A percentile compares a stretch with the other conserved stretches of the same genome.
phyloP scores from a whole-genome alignment of 441 rosid species.

The Syzygium malaccense region DNA sequence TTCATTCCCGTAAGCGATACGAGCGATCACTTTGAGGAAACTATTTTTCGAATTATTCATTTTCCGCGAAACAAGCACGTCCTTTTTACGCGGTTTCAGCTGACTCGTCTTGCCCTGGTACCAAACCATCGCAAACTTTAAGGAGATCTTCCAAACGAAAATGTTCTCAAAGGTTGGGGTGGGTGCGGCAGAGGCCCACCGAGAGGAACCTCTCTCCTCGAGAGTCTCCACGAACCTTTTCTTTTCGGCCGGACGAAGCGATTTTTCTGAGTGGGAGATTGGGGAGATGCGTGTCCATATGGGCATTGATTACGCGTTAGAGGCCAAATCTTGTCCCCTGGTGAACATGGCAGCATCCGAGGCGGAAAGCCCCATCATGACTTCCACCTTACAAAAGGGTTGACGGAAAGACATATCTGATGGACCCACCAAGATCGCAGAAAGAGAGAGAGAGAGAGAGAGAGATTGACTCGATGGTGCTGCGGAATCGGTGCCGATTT shows the following conservation, averaged over 20 bases:
- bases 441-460: not conserved
- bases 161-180: not conserved
- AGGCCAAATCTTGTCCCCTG: not conserved
- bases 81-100: not conserved
- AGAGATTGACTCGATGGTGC: not conserved
- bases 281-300: not conserved
- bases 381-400: not conserved
- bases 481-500: not conserved
- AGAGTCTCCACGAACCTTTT: not conserved
- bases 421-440: not conserved
- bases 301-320: not conserved
- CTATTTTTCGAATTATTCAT: not conserved
- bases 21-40: not conserved
- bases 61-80: rapidly evolving
- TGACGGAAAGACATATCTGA: not conserved
- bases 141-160: not conserved
- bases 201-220: not conserved
- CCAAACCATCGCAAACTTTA: not conserved
- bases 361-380: not conserved
- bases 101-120: no score
- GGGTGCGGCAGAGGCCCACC: not conserved
- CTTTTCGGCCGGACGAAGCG: not conserved
- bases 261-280: not conserved
- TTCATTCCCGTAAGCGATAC: not conserved
- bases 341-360: not conserved